A percentile compares a stretch with the other conserved stretches of the same genome.
Evolutionary conservation across 192 early-diverging fungal genomes (phyloP).

Genomic region (Chytriomyces hyalinus): DNA sequence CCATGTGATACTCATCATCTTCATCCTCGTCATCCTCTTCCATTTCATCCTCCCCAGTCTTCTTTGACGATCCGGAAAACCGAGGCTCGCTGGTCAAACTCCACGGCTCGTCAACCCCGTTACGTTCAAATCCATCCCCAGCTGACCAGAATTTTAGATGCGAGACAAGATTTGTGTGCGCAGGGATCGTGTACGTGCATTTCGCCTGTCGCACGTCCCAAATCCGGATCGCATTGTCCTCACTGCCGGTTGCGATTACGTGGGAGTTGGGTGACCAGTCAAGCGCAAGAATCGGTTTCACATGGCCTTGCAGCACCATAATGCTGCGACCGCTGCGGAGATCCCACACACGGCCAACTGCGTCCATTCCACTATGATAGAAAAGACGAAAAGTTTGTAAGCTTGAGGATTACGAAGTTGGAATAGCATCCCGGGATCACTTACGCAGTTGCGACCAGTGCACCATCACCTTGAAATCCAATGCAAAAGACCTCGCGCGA

Average conservation of each 20-base stretch:
- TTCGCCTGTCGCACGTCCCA: slow-evolving; percentile 88
- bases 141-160: slow-evolving; percentile 71
- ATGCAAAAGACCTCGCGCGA: slow-evolving; percentile 91
- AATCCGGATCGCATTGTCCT: slow-evolving; percentile 88
- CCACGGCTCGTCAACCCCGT: slow-evolving; percentile 19
- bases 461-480: slow-evolving; percentile 90
- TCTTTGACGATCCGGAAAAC: not conserved
- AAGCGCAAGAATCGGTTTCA: slow-evolving; percentile 83
- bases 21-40: slow-evolving; percentile 43
- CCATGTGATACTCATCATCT: slow-evolving; percentile 24
- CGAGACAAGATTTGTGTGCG: slow-evolving; percentile 88
- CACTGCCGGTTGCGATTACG: slow-evolving; percentile 88
- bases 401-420: not conserved
- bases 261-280: slow-evolving; percentile 95
- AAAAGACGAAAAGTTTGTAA: slow-evolving; percentile 1
- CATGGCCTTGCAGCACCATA: slow-evolving; percentile 88
- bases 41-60: slow-evolving; percentile 42
- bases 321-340: slow-evolving; percentile 88
- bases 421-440: slow-evolving; percentile 18
- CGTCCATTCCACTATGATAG: slow-evolving; percentile 78
- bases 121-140: slow-evolving; percentile 44
- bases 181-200: slow-evolving; percentile 82
- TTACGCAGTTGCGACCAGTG: slow-evolving; percentile 85
- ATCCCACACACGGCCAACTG: slow-evolving; percentile 96
- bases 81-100: slow-evolving; percentile 25